Base-by-base conservation (phyloP, 2,329 filamentous ascomycete genomes). In the Cladosporium sp. region DNA sequence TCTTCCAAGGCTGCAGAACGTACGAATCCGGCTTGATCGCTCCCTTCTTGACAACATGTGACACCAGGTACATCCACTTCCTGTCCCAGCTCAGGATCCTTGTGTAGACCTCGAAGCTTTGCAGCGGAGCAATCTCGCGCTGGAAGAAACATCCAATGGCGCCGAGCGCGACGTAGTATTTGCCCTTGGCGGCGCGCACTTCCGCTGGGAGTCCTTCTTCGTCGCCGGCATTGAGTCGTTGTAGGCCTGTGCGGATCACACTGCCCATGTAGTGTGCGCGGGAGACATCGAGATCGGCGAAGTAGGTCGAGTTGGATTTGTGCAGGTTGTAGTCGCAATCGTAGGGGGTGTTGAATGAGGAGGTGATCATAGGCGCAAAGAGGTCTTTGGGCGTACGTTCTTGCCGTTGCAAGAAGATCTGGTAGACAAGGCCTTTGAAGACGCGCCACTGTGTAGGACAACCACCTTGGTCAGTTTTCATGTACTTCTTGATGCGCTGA, bases 251-350 rank as follows among this genome's bases (percentile, higher is more conserved):
- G 12, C 72, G 67, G 30, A 77, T 68, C 1, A 78, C 58, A 1
- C 68, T 68, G 7, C 83, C 85, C 47, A 94, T 82, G 7, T 93
- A 80, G 56, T 94, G 87, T 0, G 86, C 86, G 50, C 93, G 86
- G 33, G 85, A 82, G 53, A 92, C 79, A 69, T 95, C 90, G 57
- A 94, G 82, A 68, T 95, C 89, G 57, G 83, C 75, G 65, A 95
- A 95, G 73, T 94, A 95, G 25, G 90, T 95, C 59, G 80, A 82
- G 72, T 90, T 88, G 54, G 83, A 84, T 67, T 91, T 90, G 76
- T 92, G 86, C 38, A 89, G 64, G 71, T 93, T 92, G 73, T 90
- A 89, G 71, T 95, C 91, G 61, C 84, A 88, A 70, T 95, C 89
- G 58, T 86, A 77, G 48, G 86, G 70, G 1, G 86, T 80, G 12